Percentiles rank a stretch among this genome's conserved stretches.
Conservation (phyloP, 2,329 filamentous ascomycete species). For the Gaeumannomyces tritici region DNA sequence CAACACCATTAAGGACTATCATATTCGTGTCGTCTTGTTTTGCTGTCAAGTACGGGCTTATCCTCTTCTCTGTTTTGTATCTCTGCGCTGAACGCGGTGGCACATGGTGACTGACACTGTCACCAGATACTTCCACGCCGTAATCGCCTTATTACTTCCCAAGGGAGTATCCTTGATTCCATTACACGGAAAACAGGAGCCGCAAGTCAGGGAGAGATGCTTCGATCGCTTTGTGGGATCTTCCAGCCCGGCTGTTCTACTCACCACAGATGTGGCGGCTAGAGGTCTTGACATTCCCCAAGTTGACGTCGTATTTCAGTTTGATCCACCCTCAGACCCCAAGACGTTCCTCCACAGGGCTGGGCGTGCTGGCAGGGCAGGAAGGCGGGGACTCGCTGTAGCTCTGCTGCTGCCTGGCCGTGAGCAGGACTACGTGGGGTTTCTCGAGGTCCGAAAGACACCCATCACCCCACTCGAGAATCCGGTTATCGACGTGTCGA, state of each 20-base stretch:
- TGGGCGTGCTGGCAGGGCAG: slow-evolving; percentile 82
- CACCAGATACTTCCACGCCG: slow-evolving; percentile 51
- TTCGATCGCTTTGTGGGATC: slow-evolving; percentile 72
- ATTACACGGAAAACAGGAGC: slow-evolving; percentile 84
- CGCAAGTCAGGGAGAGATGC: slow-evolving; percentile 81
- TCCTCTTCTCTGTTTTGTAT: background rate
- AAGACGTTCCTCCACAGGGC: slow-evolving; percentile 94
- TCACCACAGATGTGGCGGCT: slow-evolving; percentile 76
- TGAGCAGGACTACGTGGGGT: slow-evolving; percentile 85
- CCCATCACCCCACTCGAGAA: slow-evolving; percentile 58
- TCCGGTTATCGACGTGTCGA: slow-evolving; percentile 46
- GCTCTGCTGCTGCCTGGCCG: slow-evolving; percentile 76
- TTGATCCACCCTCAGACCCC: slow-evolving; percentile 75
- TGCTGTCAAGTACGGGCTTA: slow-evolving; percentile 68
- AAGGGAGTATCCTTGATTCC: slow-evolving; percentile 61
- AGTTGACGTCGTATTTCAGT: slow-evolving; percentile 83
- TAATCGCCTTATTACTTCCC: slow-evolving; percentile 66
- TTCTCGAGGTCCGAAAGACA: slow-evolving; percentile 79
- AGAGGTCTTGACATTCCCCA: slow-evolving; percentile 85
- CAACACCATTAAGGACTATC: slow-evolving; percentile 74
- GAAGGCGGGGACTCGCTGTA: slow-evolving; percentile 73
- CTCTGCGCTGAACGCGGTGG: background rate
- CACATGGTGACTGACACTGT: background rate
- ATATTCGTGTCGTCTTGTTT: slow-evolving; percentile 91
- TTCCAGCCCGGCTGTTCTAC: slow-evolving; percentile 65